These are phyloP conservation scores for Sporothrix globosa DNA, from an alignment of 2,329 filamentous ascomycete genomes.

Conservation along the genomic window DNA sequence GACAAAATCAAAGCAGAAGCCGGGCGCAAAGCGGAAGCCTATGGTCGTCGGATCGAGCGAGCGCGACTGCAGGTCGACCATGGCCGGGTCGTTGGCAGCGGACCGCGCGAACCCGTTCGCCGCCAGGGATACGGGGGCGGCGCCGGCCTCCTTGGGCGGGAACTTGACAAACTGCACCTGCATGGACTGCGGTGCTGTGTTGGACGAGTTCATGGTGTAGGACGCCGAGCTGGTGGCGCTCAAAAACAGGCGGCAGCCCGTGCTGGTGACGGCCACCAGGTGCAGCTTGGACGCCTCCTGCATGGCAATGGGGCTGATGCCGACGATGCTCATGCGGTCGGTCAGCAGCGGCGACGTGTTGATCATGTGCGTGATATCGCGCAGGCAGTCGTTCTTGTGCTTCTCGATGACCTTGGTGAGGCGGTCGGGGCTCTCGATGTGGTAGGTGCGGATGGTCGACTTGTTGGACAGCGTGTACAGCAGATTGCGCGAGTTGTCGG, in stretches of 20 bases:
- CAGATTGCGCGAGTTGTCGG: slow-evolving; percentile 86
- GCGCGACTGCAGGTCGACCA: slow-evolving; percentile 54
- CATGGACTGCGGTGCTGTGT: slow-evolving; percentile 83
- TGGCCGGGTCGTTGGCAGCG: slow-evolving; percentile 44
- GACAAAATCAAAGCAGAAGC: slow-evolving; percentile 88
- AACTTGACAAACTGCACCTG: slow-evolving; percentile 97
- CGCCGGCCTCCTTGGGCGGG: slow-evolving; percentile 63
- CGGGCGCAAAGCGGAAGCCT: slow-evolving; percentile 73
- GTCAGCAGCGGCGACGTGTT: slow-evolving; percentile 71
- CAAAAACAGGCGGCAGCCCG: slow-evolving; percentile 87
- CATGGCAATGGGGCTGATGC: slow-evolving; percentile 81
- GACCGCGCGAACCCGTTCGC: neutral
- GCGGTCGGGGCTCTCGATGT: slow-evolving; percentile 70
- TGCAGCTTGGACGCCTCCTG: slow-evolving; percentile 81
- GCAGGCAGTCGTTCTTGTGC: slow-evolving; percentile 62
- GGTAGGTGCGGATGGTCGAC: slow-evolving; percentile 89
- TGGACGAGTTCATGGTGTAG: slow-evolving; percentile 64
- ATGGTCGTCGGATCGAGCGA: slow-evolving; percentile 55
- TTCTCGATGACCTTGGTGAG: slow-evolving; percentile 68
- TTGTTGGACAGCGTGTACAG: slow-evolving; percentile 88
- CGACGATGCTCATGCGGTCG: slow-evolving; percentile 72
- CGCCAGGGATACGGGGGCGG: neutral
- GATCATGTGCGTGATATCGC: slow-evolving; percentile 85
- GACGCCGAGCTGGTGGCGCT: slow-evolving; percentile 81
- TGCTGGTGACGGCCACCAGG: slow-evolving; percentile 86